phyloP scores from a whole-genome alignment of 495 filamentous ascomycete genomes.

The Penicillium ochrochloron region DNA sequence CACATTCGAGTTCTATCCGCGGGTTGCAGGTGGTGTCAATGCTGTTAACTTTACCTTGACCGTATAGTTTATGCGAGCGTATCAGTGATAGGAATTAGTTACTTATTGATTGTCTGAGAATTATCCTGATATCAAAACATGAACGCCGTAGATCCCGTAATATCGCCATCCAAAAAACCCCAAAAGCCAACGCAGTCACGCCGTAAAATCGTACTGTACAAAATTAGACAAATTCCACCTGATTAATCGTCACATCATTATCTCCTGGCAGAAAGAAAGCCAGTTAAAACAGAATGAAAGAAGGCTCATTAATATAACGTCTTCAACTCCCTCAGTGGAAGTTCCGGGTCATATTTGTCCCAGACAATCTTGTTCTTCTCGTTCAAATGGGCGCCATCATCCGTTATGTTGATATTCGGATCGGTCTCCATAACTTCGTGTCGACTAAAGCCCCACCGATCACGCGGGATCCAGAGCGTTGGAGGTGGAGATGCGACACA shows the following conservation, averaged over 20 bases:
- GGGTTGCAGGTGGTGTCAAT: conserved; percentile 44
- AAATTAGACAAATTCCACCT: background rate
- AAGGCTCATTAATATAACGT: conserved; percentile 35
- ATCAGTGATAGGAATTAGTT: background rate
- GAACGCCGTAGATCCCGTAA: background rate
- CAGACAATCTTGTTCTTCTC: conserved; percentile 64
- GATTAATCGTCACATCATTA: background rate
- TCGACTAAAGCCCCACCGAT: conserved; percentile 64
- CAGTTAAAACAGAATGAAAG: background rate
- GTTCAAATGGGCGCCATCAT: conserved; percentile 68
- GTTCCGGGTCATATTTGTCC: conserved; percentile 52
- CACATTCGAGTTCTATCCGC: conserved; percentile 58
- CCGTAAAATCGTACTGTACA: conserved; percentile 1
- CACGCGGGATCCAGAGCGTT: conserved; percentile 70
- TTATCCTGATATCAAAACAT: background rate
- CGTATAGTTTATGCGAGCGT: conserved; percentile 29
- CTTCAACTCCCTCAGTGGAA: conserved; percentile 48
- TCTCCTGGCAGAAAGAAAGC: background rate
- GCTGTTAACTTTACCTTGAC: conserved; percentile 52
- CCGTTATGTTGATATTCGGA: conserved; percentile 58
- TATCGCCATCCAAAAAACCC: background rate
- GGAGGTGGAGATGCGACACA: conserved; percentile 64
- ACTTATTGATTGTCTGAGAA: background rate
- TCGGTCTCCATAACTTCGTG: conserved; percentile 66
- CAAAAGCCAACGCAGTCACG: background rate